phyloP scores from a whole-genome alignment of 2,329 filamentous ascomycete species.

The Teratosphaeria destructans region DNA sequence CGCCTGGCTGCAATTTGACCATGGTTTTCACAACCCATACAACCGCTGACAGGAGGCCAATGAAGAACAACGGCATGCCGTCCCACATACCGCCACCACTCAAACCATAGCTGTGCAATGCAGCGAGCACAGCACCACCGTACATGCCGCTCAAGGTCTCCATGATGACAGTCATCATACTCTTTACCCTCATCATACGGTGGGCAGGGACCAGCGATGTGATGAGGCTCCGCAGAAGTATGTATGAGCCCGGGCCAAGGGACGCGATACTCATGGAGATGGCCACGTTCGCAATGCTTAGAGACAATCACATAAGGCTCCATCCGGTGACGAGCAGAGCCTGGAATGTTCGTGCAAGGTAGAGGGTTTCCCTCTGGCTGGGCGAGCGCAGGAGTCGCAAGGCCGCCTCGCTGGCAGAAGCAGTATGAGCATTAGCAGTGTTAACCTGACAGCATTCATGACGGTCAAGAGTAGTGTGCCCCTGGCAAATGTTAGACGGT shows the following conservation, averaged over 20 bases:
- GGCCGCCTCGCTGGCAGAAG: constrained; percentile 18
- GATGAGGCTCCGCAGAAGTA: constrained; percentile 41
- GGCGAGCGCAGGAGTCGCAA: constrained; percentile 12
- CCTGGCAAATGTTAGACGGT: constrained; percentile 34
- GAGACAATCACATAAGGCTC: constrained; percentile 20
- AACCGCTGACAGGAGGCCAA: constrained; percentile 23
- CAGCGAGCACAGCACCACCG: constrained; percentile 38
- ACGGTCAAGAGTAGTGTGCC: constrained; percentile 25
- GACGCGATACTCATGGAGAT: constrained; percentile 37
- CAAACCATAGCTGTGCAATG: constrained; percentile 38
- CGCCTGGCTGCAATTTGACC: constrained; percentile 22
- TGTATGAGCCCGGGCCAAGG: constrained; percentile 35
- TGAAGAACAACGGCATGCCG: constrained; percentile 40
- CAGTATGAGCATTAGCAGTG: constrained; percentile 22
- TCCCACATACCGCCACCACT: constrained; percentile 38
- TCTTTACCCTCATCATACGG: constrained; percentile 46
- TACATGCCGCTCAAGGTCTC: constrained; percentile 42
- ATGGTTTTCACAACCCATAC: constrained; percentile 12
- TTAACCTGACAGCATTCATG: constrained; percentile 18
- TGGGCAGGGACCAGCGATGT: constrained; percentile 45
- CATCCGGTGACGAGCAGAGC: constrained; percentile 20
- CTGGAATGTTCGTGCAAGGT: constrained; percentile 21
- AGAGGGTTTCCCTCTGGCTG: constrained; percentile 21
- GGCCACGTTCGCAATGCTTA: constrained; percentile 16
- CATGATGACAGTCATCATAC: constrained; percentile 39